These are phyloP conservation scores for Leishmania tropica DNA, from an alignment of 208 protist species.

Conservation along the genomic window DNA sequence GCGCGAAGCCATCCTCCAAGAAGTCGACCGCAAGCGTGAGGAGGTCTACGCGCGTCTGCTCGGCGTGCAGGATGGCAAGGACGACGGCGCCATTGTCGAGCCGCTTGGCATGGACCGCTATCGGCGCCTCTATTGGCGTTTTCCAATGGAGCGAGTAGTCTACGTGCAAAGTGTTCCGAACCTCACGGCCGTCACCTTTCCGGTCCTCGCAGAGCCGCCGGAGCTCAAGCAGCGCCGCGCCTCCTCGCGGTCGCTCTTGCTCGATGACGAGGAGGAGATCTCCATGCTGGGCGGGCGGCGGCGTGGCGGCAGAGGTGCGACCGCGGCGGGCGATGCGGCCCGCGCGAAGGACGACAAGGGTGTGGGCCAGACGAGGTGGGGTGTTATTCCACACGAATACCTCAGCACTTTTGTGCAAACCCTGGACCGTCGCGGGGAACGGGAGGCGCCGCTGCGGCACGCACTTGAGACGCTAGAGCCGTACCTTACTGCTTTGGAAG, in stretches of 20 bases:
- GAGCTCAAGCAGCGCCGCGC: conserved; percentile 24
- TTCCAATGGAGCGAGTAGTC: conserved; percentile 72
- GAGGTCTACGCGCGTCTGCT: conserved; percentile 40
- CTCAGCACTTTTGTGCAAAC: conserved; percentile 56
- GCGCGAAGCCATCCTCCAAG: conserved; percentile 37
- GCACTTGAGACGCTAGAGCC: conserved; percentile 49
- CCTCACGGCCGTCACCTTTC: conserved; percentile 34
- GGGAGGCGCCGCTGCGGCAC: conserved; percentile 62
- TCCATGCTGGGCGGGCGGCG: not conserved
- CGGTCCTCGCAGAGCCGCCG: conserved; percentile 40
- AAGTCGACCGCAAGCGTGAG: conserved; percentile 39
- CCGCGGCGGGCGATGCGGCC: not conserved
- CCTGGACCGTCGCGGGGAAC: conserved; percentile 66
- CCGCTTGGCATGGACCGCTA: conserved; percentile 89
- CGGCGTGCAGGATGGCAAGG: conserved; percentile 46
- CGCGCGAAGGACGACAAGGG: not conserved
- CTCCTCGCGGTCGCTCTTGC: conserved; percentile 20
- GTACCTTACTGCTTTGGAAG: conserved; percentile 50
- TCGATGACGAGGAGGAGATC: conserved; percentile 58
- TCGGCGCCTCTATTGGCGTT: conserved; percentile 86
- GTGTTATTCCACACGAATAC: conserved; percentile 61
- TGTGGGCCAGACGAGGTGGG: conserved; percentile 56
- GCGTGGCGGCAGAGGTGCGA: not conserved
- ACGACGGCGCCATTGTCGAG: conserved; percentile 59
- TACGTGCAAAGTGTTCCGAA: conserved; percentile 67